Conservation (phyloP, 1,139 yeast genomes). For the Taphrina communis region DNA sequence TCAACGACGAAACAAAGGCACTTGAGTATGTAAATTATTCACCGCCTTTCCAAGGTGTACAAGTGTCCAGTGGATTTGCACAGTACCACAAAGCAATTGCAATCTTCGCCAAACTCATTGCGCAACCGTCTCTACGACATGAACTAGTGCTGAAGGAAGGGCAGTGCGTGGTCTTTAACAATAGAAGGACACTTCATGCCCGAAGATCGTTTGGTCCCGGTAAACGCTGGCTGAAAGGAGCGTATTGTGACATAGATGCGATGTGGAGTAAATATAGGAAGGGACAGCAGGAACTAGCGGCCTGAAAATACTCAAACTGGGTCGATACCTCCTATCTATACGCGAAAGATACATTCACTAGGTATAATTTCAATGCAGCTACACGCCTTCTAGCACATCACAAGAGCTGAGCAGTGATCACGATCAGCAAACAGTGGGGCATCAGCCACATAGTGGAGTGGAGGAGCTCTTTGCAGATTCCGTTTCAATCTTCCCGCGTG, state of each 20-base stretch:
- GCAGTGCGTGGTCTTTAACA: slow-evolving; percentile 73
- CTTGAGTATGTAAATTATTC: slow-evolving; percentile 73
- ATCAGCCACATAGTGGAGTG: slow-evolving; percentile 13
- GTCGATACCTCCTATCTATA: too few species aligned
- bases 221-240: slow-evolving; percentile 76
- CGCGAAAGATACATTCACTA: too few species aligned
- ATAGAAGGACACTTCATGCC: slow-evolving; percentile 74
- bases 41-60: slow-evolving; percentile 84
- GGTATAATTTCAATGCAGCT: too few species aligned
- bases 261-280: slow-evolving; percentile 49
- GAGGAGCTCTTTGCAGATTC: slow-evolving; percentile 6
- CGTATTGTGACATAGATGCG: slow-evolving; percentile 76
- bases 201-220: slow-evolving; percentile 67
- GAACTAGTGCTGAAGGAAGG: slow-evolving; percentile 66
- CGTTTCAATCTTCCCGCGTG: background rate
- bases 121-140: slow-evolving; percentile 63
- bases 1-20: slow-evolving; percentile 54
- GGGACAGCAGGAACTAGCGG: slow-evolving; percentile 9
- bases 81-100: slow-evolving; percentile 48
- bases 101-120: slow-evolving; percentile 65
- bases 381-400: background rate
- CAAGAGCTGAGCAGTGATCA: background rate
- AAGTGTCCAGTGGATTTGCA: slow-evolving; percentile 43
- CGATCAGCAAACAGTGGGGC: slow-evolving; percentile 13
- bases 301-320: background rate